Conservation (phyloP, 306 rosid species). For the Medicago lupulina region DNA sequence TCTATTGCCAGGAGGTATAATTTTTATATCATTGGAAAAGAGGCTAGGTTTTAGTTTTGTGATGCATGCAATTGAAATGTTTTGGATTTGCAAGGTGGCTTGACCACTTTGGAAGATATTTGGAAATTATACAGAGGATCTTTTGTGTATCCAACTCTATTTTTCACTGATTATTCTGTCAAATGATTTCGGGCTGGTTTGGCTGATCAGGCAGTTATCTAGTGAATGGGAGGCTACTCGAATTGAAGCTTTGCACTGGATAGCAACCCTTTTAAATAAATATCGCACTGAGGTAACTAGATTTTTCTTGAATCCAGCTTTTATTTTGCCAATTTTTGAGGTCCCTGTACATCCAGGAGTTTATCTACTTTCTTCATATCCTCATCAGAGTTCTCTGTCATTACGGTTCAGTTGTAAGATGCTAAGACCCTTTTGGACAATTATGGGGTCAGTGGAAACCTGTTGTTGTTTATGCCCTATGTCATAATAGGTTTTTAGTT, state of each 20-base stretch:
- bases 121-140: slow-evolving; percentile 34
- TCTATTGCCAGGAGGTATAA: slow-evolving; percentile 82
- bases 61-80: slow-evolving; percentile 37
- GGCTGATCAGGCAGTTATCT: slow-evolving; percentile 78
- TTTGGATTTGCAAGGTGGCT: slow-evolving; percentile 19
- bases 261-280: slow-evolving; percentile 78
- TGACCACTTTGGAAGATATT: slow-evolving; percentile 37
- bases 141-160: slow-evolving; percentile 18
- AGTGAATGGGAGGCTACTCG: slow-evolving; percentile 96
- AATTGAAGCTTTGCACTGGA: slow-evolving; percentile 97
- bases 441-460: too few relatives aligned
- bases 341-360: slow-evolving; percentile 17
- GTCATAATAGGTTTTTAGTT: background rate
- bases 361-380: slow-evolving; percentile 19
- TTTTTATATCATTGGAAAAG: slow-evolving; percentile 38
- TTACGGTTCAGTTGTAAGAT: background rate
- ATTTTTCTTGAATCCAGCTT: slow-evolving; percentile 30
- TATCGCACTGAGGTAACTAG: slow-evolving; percentile 79
- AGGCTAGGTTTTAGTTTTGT: slow-evolving; percentile 46
- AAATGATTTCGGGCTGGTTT: slow-evolving; percentile 48
- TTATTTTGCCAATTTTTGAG: slow-evolving; percentile 35
- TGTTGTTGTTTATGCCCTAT: background rate
- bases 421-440: background rate
- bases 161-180: slow-evolving; percentile 40
- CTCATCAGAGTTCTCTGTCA: background rate